Evolutionary conservation across 2,329 filamentous ascomycete species (phyloP).

Genomic region (Colletotrichum sp.): DNA sequence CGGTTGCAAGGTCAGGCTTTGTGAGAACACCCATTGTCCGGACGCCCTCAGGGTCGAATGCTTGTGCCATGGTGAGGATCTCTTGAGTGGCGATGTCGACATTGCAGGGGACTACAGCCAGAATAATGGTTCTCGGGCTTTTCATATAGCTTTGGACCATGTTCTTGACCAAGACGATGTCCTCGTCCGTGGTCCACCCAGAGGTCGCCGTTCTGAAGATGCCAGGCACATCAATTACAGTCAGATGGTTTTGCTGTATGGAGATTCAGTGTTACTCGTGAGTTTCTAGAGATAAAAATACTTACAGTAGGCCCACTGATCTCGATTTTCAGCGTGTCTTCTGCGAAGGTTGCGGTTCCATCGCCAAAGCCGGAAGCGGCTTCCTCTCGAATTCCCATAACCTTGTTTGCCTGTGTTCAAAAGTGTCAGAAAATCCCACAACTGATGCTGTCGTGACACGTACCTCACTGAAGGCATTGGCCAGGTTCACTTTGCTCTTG

Average conservation of each 20-base stretch:
- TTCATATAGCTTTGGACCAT: conserved; percentile 55
- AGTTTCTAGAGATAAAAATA: neutral
- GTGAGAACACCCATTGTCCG: conserved; percentile 58
- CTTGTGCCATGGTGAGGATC: conserved; percentile 39
- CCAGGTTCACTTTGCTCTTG: neutral
- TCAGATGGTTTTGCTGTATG: conserved; percentile 47
- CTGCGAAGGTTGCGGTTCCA: conserved; percentile 42
- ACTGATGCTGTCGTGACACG: neutral
- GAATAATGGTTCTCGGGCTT: conserved; percentile 52
- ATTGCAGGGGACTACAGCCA: conserved; percentile 48
- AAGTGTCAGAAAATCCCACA: neutral
- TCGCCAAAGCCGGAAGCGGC: neutral
- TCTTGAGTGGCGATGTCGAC: conserved; percentile 48
- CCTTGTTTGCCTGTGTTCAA: neutral
- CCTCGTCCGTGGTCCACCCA: conserved; percentile 47
- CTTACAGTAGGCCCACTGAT: conserved; percentile 48
- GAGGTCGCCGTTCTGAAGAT: conserved; percentile 45
- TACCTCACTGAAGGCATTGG: neutral
- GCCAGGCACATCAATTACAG: conserved; percentile 59
- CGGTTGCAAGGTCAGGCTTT: conserved; percentile 61
- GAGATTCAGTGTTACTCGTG: neutral
- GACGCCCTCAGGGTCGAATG: conserved; percentile 41
- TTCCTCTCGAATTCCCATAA: conserved; percentile 46
- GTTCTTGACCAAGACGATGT: conserved; percentile 48
- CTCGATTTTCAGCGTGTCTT: conserved; percentile 50